phyloP scores from a whole-genome alignment of 2,329 filamentous ascomycete species.

The Aureobasidium leucospermi region DNA sequence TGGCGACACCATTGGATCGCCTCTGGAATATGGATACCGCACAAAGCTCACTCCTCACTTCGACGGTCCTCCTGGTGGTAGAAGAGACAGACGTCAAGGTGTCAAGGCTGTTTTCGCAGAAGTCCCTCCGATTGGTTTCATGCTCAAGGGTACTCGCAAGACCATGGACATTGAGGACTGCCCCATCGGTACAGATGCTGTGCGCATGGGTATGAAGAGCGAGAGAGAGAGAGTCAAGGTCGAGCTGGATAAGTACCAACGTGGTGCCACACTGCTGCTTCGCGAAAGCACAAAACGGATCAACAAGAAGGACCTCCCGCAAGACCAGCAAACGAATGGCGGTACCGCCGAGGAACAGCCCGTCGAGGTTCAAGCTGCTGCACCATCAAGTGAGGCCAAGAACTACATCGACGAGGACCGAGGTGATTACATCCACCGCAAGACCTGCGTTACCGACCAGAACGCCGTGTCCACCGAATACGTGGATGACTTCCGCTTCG shows the following conservation, averaged over 20 bases:
- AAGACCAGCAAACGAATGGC: conserved; percentile 21
- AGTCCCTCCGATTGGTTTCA: conserved; percentile 81
- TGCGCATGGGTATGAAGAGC: conserved; percentile 68
- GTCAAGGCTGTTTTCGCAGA: conserved; percentile 51
- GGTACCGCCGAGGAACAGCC: conserved; percentile 20
- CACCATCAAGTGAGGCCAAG: conserved; percentile 30
- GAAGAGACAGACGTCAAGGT: conserved; percentile 42
- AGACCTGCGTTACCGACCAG: conserved; percentile 81
- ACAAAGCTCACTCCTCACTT: conserved; percentile 98
- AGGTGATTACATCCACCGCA: conserved; percentile 63
- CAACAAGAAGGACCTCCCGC: conserved; percentile 35
- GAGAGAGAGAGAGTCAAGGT: conserved; percentile 70
- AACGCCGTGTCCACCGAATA: conserved; percentile 82
- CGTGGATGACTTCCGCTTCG: conserved; percentile 75
- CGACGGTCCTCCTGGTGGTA: conserved; percentile 59
- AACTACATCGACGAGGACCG: conserved; percentile 49
- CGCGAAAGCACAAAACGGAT: conserved; percentile 75
- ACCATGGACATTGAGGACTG: conserved; percentile 97
- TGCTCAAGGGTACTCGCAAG: conserved; percentile 68
- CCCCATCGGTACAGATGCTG: conserved; percentile 82
- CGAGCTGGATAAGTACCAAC: conserved; percentile 64
- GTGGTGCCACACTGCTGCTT: conserved; percentile 80
- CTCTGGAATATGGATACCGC: conserved; percentile 84
- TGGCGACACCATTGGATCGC: conserved; percentile 79
- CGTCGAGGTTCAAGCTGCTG: conserved; percentile 16